A percentile compares a stretch with the other conserved stretches of the same genome.
phyloP scores from a whole-genome alignment of 768 basidiomycete genomes.

The Cystofilobasidium ferigula region DNA sequence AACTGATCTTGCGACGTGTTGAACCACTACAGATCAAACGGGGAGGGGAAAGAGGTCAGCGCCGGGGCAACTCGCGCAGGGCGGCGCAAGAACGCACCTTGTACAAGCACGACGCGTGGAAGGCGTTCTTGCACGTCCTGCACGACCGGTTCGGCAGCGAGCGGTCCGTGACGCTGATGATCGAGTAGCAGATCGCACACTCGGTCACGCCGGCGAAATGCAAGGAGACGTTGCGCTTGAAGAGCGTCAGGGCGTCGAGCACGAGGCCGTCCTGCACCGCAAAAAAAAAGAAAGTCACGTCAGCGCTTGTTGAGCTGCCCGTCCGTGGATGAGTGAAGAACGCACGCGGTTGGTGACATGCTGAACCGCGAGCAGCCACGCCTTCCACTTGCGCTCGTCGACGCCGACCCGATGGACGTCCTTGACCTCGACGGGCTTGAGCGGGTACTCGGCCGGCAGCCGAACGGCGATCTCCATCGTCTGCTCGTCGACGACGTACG shows the following conservation, averaged over 20 bases:
- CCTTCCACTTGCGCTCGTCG: slow-evolving; percentile 77
- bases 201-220: slow-evolving; percentile 94
- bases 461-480: slow-evolving; percentile 75
- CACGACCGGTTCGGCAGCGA: slow-evolving; percentile 81
- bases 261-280: slow-evolving; percentile 68
- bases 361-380: slow-evolving; percentile 85
- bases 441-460: slow-evolving; percentile 81
- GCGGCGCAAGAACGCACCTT: slow-evolving; percentile 64
- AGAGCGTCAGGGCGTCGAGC: slow-evolving; percentile 71
- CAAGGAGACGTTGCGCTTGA: slow-evolving; percentile 83
- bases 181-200: slow-evolving; percentile 76
- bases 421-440: slow-evolving; percentile 75
- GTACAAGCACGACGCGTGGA: slow-evolving; percentile 83
- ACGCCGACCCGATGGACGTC: slow-evolving; percentile 78
- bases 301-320: background rate
- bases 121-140: slow-evolving; percentile 85
- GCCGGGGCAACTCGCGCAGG: background rate
- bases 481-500: slow-evolving; percentile 85
- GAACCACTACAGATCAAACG: slow-evolving; percentile 55
- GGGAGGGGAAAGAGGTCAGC: background rate
- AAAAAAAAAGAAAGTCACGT: background rate
- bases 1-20: slow-evolving; percentile 77
- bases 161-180: slow-evolving; percentile 81
- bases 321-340: slow-evolving; percentile 15
- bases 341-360: slow-evolving; percentile 78